Evolutionary conservation across 495 filamentous ascomycete species (phyloP), one percentile per base, ranked within the genome.

Genomic region (Rostrohypoxylon terebratum): DNA sequence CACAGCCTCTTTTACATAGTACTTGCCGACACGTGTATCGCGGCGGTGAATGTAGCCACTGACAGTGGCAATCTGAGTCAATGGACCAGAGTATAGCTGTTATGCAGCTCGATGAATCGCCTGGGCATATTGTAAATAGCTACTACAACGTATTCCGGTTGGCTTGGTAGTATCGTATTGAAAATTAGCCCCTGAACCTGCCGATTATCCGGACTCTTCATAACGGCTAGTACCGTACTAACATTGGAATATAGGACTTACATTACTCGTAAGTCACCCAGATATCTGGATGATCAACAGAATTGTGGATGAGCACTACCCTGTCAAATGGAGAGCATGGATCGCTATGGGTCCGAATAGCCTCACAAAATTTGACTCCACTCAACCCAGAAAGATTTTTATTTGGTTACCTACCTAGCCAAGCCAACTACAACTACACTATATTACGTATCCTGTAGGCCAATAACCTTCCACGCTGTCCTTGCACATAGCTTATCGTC

Each of bases 271-370:
- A 20, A 31, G 14, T 10, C 28, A 55, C 51, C 51, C 51, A 10
- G 16, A 36, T 16, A 20, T 55, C 51, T 36, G 51, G 51, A 36
- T 55, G 51, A 55, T 55, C 51, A n/a, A 16, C 50, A 0, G n/a
- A 36, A 16, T 36, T 34, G 14, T 34, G 31, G 51, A 31, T 11
- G 16, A 4, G 8, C 36, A 55, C 51, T 28, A 10, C 51, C 31
- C 36, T 8, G 28, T 36, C 20, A 10, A 11, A 20, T 31, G 31
- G 51, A 10, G 31, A 18, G 5, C 10, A 23, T 55, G 51, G 28
- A 31, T 36, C 10, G 4, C 18, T 55, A 55, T 55, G 51, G 51
- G 51, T 36, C 51, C 20, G 51, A 55, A 55, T 55, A 55, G n/a
- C 51, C 51, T 55, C 51, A 55, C 31, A 55, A 55, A 36, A 55